Base-by-base conservation (phyloP, 2,329 filamentous ascomycete species). In the Aureobasidium sp. region DNA sequence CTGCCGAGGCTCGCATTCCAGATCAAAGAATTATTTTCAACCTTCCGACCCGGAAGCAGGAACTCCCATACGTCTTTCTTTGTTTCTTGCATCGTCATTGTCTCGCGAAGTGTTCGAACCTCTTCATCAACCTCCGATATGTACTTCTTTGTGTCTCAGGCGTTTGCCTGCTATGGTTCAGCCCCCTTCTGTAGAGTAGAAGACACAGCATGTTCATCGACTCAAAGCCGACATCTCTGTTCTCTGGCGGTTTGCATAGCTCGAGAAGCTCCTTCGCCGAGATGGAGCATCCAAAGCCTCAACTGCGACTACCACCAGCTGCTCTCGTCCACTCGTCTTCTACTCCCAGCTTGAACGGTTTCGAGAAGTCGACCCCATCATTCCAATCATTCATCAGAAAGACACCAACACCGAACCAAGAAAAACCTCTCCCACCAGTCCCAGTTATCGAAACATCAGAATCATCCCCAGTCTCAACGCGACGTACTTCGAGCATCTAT, bases 361-460 rank as follows among this genome's bases (percentile, higher is more conserved):
- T 69, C 51, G 67, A 72, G 51, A 64, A 65, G 31, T 38, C 65
- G 3, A 61, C 69, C 13, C 67, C 67, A 11, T 67, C 70, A n/a
- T 73, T 73, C 53, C 65, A 69, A 57, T 64, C 61, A 21, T 73
- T 73, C 60, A 45, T 72, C 5, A 66, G 65, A 45, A 65, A 65
- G 10, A 72, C 68, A 13, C 69, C 68, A 21, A 64, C 69, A 9
- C 62, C 62, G 9, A 62, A 69, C 23, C 62, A 65, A 9, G 47
- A 66, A 3, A 73, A 71, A 60, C 68, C 71, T 15, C 65, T 72
- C 3, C 71, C 70, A 9, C 69, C 70, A 6, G 64, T 65, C 19
- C 69, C 70, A 11, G 35, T 9, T 35, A 37, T 15, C 35, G 21
- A 43, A 27, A 27, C 33, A 4, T 17, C 50, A n/a, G 29, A 46